Evolutionary conservation across 768 basidiomycete species (phyloP), one percentile per base, ranked within the genome.

Genomic region (Lentinula aciculospora): DNA sequence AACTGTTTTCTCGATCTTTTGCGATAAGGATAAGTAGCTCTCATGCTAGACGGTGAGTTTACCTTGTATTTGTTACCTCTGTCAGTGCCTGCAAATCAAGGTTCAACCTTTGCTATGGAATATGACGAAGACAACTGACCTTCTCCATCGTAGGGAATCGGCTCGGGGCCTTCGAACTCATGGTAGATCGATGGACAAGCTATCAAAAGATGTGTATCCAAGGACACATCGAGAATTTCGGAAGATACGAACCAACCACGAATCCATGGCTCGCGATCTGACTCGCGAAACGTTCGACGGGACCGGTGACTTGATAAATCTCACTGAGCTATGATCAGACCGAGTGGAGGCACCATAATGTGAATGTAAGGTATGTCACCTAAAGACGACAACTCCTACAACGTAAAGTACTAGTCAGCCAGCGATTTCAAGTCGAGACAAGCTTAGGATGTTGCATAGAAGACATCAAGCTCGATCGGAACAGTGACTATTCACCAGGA

Each of bases 221-320:
- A n/a, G n/a, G n/a, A n/a, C n/a, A n/a, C n/a, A n/a, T n/a, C n/a
- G n/a, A n/a, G n/a, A n/a, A n/a, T n/a, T n/a, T n/a, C n/a, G n/a
- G n/a, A n/a, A 29, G 28, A 13, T 21, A 68, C 85, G 28, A 55
- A 89, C 91, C 91, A 10, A 91, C 89, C 47, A 93, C 81, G 62
- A 82, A 92, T 61, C 92, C 92, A 29, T 92, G 87, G 60, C 88
- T 91, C 8, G 92, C 92, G 63, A 94, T 92, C 72, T 90, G 88
- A 13, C 88, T 85, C 0, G 89, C 89, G 66, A 91, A 93, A 50
- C 94, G 83, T 68, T 95, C 94, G n/a, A 96, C 94, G 34, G 94
- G 94, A 0, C 93, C 93, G n/a, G 92, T 95, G 1, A 95, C 93
- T 69, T 92, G 91, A 68, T 97, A 98, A 56, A 98, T 98, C 74